phyloP scores from a whole-genome alignment of 139 green algal species.

The Dunaliella sp. region DNA sequence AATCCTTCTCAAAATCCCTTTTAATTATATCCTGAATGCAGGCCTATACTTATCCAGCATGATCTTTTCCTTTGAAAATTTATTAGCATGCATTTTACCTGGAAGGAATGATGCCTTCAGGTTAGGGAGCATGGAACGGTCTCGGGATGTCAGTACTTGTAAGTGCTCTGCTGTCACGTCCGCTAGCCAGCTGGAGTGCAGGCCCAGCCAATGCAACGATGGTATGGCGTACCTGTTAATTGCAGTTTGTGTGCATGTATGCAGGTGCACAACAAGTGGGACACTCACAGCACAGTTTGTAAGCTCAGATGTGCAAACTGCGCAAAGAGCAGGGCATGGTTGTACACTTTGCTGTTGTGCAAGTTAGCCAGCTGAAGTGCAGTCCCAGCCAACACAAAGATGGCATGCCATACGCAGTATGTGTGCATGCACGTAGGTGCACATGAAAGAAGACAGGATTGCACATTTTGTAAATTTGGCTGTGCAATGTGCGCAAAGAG shows the following conservation, averaged over 20 bases:
- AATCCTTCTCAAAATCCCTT: background rate
- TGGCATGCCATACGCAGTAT: constrained; percentile 2
- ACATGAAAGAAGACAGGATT: background rate
- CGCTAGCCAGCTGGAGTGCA: constrained; percentile 53
- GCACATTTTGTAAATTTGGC: background rate
- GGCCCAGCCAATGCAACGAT: constrained; percentile 73
- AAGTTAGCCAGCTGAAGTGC: background rate
- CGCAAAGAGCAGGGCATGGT: too few relatives aligned
- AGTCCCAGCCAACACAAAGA: background rate
- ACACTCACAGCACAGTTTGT: too few relatives aligned
- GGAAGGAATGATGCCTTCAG: constrained; percentile 1
- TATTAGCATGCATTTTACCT: too few relatives aligned
- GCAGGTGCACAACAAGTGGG: too few relatives aligned
- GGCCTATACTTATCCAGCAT: too few relatives aligned
- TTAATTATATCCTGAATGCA: too few relatives aligned
- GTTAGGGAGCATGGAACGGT: constrained; percentile 5
- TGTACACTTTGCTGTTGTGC: too few relatives aligned
- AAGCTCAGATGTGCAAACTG: too few relatives aligned
- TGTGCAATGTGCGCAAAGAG: too few relatives aligned
- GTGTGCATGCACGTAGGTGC: background rate
- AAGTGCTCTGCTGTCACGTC: constrained; percentile 38
- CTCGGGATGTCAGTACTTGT: constrained; percentile 32
- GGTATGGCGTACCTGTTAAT: constrained; percentile 61
- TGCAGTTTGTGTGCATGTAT: too few relatives aligned
- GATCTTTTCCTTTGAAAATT: too few relatives aligned